Evolutionary conservation across 2,329 filamentous ascomycete species (phyloP).

Genomic region (Apiospora arundinis): DNA sequence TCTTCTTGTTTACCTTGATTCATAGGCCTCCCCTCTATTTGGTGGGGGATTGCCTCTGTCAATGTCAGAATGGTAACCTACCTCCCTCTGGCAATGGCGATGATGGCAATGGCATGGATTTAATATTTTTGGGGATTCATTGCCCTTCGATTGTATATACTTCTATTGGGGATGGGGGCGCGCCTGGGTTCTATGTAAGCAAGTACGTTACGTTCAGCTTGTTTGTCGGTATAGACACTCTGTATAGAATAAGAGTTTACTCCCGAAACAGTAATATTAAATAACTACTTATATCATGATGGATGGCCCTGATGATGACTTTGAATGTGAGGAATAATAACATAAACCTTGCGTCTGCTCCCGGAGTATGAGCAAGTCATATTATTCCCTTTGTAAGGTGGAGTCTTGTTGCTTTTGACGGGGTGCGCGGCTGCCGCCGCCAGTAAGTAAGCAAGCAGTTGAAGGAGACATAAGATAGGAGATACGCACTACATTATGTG

Average conservation of each 20-base stretch:
- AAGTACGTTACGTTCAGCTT: background rate
- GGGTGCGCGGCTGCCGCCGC: too few species aligned
- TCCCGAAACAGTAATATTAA: background rate
- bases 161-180: background rate
- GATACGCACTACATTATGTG: too few species aligned
- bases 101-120: background rate
- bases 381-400: too few species aligned
- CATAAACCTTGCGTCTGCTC: background rate
- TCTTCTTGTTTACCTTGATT: background rate
- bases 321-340: background rate
- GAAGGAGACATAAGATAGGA: too few species aligned
- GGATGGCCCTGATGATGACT: too few species aligned
- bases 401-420: too few species aligned
- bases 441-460: too few species aligned
- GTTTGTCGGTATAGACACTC: slow-evolving; percentile 2
- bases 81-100: background rate
- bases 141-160: background rate
- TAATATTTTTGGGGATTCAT: background rate
- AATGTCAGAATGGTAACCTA: background rate
- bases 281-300: background rate
- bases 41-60: background rate
- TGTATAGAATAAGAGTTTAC: slow-evolving; percentile 11
- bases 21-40: background rate
- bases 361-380: too few species aligned
- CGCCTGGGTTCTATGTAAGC: background rate